Percentiles rank a stretch among this genome's conserved stretches.
Conservation (phyloP, 352 stramenopile genomes). For the Pythium insidiosum region DNA sequence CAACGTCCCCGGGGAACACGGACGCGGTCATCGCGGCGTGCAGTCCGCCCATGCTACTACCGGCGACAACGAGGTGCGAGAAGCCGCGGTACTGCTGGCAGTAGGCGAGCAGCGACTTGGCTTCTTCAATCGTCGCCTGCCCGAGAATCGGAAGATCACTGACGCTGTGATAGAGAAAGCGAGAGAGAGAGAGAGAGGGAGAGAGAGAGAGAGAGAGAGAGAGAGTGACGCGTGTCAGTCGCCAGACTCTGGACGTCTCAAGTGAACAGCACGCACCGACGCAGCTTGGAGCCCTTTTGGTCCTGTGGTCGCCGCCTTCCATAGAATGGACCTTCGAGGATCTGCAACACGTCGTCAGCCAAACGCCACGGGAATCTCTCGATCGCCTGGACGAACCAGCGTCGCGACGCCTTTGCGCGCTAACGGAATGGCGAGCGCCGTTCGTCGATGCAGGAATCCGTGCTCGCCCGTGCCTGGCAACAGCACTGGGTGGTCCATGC, state of each 20-base stretch:
- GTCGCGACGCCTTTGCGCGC: slow-evolving; percentile 51
- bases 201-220: too few relatives aligned
- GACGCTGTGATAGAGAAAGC: slow-evolving; percentile 30
- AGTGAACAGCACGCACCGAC: slow-evolving; percentile 44
- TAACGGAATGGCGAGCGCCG: slow-evolving; percentile 54
- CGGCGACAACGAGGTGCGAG: slow-evolving; percentile 55
- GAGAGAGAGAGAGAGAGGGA: too few relatives aligned
- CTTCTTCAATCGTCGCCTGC: slow-evolving; percentile 76
- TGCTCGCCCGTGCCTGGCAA: slow-evolving; percentile 71
- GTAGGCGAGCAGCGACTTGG: slow-evolving; percentile 66
- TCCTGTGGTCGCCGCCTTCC: slow-evolving; percentile 47
- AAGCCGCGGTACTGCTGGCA: slow-evolving; percentile 44
- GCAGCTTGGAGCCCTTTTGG: slow-evolving; percentile 71
- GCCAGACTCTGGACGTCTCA: too few relatives aligned
- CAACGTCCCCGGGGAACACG: slow-evolving; percentile 58
- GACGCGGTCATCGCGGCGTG: slow-evolving; percentile 74
- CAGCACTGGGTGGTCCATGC: slow-evolving; percentile 30
- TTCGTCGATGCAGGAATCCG: slow-evolving; percentile 62
- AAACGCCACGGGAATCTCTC: too few relatives aligned
- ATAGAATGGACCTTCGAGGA: slow-evolving; percentile 77
- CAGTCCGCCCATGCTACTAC: slow-evolving; percentile 69
- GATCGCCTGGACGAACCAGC: slow-evolving; percentile 41
- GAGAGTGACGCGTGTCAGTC: too few relatives aligned
- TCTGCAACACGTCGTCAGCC: too few relatives aligned
- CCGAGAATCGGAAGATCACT: slow-evolving; percentile 66